These are phyloP conservation scores for Erodium texanum DNA, from an alignment of 441 rosid species.

Conservation along the genomic window DNA sequence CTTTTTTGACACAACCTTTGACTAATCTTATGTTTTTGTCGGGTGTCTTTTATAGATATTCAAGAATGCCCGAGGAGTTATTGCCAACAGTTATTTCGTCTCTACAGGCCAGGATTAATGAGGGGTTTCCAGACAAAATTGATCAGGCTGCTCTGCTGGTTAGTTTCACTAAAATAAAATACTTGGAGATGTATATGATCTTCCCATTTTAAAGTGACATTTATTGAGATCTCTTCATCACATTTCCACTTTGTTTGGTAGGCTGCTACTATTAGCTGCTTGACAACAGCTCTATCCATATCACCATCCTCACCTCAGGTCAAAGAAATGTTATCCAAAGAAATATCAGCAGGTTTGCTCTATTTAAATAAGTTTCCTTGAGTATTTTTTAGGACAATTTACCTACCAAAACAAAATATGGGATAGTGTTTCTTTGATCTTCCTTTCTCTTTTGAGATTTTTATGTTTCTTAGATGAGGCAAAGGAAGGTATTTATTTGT, in stretches of 20 bases:
- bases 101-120: constrained; percentile 42
- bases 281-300: constrained; percentile 69
- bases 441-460: not conserved
- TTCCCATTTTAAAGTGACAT: constrained; percentile 13
- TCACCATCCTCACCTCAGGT: constrained; percentile 51
- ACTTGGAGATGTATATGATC: not conserved
- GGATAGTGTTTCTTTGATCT: not conserved
- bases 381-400: not conserved
- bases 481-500: not conserved
- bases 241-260: constrained; percentile 24
- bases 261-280: constrained; percentile 68
- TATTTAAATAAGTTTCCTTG: constrained; percentile 5
- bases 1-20: constrained; percentile 8
- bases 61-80: constrained; percentile 80
- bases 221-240: constrained; percentile 9
- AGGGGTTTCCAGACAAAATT: constrained; percentile 50
- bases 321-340: constrained; percentile 55
- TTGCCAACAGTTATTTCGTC: constrained; percentile 56
- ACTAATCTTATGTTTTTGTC: constrained; percentile 16
- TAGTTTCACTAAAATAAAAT: constrained; percentile 22
- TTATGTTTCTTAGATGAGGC: not conserved
- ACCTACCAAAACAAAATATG: not conserved
- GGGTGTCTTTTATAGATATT: constrained; percentile 44
- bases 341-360: constrained; percentile 51
- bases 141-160: constrained; percentile 78